Evolutionary conservation across 139 green algal genomes (phyloP), one percentile per base, ranked within the genome.

Genomic region (Volvox africanus): DNA sequence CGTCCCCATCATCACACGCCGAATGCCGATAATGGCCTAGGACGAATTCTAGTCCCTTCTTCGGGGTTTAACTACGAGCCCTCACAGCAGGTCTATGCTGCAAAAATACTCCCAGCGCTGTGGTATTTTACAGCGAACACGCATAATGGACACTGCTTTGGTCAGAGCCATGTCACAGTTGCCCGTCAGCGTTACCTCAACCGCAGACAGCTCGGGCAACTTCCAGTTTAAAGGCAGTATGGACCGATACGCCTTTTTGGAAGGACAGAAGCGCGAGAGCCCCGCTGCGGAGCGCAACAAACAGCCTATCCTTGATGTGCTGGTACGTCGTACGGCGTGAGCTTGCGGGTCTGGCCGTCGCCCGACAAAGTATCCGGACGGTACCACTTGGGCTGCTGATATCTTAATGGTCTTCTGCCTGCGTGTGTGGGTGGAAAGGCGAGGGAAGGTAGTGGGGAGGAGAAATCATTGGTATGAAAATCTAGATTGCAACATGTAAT

Each of bases 281-380:
- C 86, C 86, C 0, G 86, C 86, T 16, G 87, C 87, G 11, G 89
- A 82, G 36, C 73, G 89, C 19, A 92, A 92, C 76, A 92, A 92
- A 82, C 32, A 73, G 20, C 44, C 35, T 1, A 92, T 92, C 32
- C 26, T 80, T 26, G 61, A 87, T 1, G 86, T 90, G 13, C 28
- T 92, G 67, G 73, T 83, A 73, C 11, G 76, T 61, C n/a, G 28
- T 55, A 55, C 44, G 44, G 44, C 44, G 44, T 5, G 44, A 55
- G 44, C 9, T 55, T 5, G 44, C 44, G 44, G 44, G 44, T 55
- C 44, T 55, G 5, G 44, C 44, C 44, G 44, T 55, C 5, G 44
- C 44, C 44, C 44, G 44, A 55, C 5, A 55, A 55, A 55, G 5
- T 55, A 55, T 55, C 44, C 9, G 44, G 44, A 55, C 44, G 44